Percentiles rank a stretch among this genome's conserved stretches.
Conservation (phyloP, 106 monocot species). For the Triglochin maritima region DNA sequence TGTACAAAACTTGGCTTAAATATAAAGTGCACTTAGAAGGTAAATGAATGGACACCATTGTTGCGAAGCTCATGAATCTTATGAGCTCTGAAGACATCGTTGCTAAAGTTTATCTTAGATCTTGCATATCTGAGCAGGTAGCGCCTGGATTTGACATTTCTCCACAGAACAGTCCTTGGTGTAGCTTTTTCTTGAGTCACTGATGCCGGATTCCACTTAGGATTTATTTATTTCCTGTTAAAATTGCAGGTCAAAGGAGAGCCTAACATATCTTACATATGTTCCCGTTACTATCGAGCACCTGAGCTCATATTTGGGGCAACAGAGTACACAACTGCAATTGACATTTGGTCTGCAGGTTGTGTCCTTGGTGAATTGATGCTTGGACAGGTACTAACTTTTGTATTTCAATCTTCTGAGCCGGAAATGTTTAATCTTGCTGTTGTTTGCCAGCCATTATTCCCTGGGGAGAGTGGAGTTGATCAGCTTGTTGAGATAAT, state of each 20-base stretch:
- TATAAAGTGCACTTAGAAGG: too few species aligned
- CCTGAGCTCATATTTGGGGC: slow-evolving; percentile 32
- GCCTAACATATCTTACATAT: slow-evolving; percentile 23
- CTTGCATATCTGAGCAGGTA: neutral
- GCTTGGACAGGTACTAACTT: slow-evolving; percentile 16
- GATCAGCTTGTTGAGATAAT: slow-evolving; percentile 29
- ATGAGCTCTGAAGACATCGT: neutral
- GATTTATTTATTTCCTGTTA: neutral
- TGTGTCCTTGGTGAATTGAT: slow-evolving; percentile 26
- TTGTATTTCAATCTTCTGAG: neutral
- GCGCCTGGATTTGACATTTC: neutral
- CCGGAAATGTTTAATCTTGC: neutral
- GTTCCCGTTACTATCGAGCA: slow-evolving; percentile 22
- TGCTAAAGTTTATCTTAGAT: neutral
- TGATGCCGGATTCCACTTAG: too few species aligned
- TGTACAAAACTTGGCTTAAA: too few species aligned
- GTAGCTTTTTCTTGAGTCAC: too few species aligned
- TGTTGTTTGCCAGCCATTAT: slow-evolving; percentile 10
- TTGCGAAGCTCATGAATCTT: too few species aligned
- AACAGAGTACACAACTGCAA: slow-evolving; percentile 24
- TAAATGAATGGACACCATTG: too few species aligned
- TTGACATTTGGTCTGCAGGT: slow-evolving; percentile 24
- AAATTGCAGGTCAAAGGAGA: slow-evolving; percentile 18
- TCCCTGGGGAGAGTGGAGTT: slow-evolving; percentile 23
- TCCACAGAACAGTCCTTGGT: too few species aligned